Percentiles rank a stretch among this genome's conserved stretches.
phyloP scores from a whole-genome alignment of 2,329 filamentous ascomycete species.

The Colletotrichum higginsianum region DNA sequence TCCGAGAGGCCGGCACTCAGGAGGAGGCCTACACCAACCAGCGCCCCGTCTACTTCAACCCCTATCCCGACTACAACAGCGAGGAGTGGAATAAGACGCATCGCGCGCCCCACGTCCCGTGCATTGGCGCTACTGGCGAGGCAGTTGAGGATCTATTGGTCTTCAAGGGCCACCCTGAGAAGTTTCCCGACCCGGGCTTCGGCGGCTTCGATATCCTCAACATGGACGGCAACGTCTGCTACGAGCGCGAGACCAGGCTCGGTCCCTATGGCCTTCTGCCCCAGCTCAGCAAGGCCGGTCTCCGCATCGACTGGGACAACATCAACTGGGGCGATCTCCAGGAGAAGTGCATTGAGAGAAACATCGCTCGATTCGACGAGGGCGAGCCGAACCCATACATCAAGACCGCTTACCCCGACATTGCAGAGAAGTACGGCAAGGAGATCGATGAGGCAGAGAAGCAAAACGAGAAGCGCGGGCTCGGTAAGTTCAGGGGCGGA shows the following conservation, averaged over 20 bases:
- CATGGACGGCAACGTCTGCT: constrained; percentile 75
- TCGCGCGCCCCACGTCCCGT: constrained; percentile 73
- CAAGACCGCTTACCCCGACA: constrained; percentile 52
- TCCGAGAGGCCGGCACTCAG: constrained; percentile 41
- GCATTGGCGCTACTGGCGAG: constrained; percentile 74
- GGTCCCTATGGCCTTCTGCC: constrained; percentile 74
- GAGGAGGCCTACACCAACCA: constrained; percentile 56
- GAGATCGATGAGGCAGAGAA: constrained; percentile 19
- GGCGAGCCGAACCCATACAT: constrained; percentile 61
- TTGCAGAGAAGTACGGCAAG: constrained; percentile 33
- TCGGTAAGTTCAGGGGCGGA: constrained; percentile 22
- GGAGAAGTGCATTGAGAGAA: constrained; percentile 74
- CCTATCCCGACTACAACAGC: constrained; percentile 80
- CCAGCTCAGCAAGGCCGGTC: constrained; percentile 61
- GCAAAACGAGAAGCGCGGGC: constrained; percentile 28
- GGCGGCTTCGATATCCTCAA: constrained; percentile 74
- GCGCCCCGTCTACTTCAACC: constrained; percentile 72
- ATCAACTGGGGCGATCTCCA: constrained; percentile 82
- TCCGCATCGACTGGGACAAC: constrained; percentile 70
- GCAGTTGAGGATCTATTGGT: constrained; percentile 74
- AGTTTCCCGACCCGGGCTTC: constrained; percentile 73
- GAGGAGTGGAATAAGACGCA: constrained; percentile 70
- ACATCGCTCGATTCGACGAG: constrained; percentile 74
- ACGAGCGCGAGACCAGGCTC: constrained; percentile 78
- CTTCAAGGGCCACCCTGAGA: constrained; percentile 72